Evolutionary conservation across 2,329 filamentous ascomycete genomes (phyloP).

Genomic region (Mycosphaerella arachidis): DNA sequence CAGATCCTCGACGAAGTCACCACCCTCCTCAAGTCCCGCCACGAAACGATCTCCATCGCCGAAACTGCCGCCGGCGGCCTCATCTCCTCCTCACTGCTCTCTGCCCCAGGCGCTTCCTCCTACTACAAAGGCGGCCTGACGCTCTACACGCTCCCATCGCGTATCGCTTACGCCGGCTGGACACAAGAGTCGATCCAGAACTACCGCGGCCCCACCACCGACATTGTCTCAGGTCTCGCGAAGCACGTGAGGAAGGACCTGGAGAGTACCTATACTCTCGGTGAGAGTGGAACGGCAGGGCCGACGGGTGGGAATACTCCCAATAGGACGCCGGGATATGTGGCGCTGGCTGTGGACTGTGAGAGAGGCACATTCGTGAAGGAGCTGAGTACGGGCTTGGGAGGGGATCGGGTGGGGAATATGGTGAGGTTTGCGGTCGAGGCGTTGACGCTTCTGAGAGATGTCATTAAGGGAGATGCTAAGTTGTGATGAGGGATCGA

Average conservation of each 20-base stretch:
- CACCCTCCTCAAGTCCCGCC: slow-evolving; percentile 49
- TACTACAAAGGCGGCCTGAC: slow-evolving; percentile 62
- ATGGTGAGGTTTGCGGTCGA: slow-evolving; percentile 61
- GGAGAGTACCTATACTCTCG: slow-evolving; percentile 53
- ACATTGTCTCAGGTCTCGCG: slow-evolving; percentile 54
- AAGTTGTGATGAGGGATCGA: slow-evolving; percentile 11
- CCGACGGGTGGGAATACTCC: slow-evolving; percentile 54
- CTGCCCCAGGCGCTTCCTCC: slow-evolving; percentile 53
- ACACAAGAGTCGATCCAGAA: slow-evolving; percentile 47
- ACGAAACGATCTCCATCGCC: slow-evolving; percentile 57
- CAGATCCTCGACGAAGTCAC: slow-evolving; percentile 48
- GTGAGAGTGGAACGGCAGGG: slow-evolving; percentile 61
- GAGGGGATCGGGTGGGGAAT: slow-evolving; percentile 52
- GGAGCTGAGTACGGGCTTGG: slow-evolving; percentile 55
- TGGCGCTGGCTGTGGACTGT: slow-evolving; percentile 57
- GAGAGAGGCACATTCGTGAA: slow-evolving; percentile 49
- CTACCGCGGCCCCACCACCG: slow-evolving; percentile 58
- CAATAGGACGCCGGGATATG: slow-evolving; percentile 60
- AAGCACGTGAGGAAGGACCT: slow-evolving; percentile 53
- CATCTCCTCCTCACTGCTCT: slow-evolving; percentile 56
- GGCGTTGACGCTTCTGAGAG: slow-evolving; percentile 52
- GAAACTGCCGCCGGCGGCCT: slow-evolving; percentile 63
- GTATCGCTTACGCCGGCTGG: slow-evolving; percentile 59
- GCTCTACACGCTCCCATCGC: slow-evolving; percentile 56
- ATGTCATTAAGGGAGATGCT: slow-evolving; percentile 49